Base-by-base conservation (phyloP, 108 stramenopile species). In the Fistulifera pelliculosa region DNA sequence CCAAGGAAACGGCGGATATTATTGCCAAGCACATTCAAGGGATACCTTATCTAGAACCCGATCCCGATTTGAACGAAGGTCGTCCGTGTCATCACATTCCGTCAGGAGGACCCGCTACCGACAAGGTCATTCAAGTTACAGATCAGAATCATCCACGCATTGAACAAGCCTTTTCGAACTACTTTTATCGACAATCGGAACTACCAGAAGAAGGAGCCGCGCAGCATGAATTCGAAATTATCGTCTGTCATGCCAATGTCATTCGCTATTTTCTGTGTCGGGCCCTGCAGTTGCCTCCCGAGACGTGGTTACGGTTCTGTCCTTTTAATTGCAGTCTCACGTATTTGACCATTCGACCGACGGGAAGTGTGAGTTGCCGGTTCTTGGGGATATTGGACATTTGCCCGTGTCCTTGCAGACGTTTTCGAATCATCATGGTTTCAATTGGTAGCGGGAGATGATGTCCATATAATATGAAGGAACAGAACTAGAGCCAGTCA, bases 221-320 rank as follows among this genome's bases (percentile, higher is more conserved):
- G 38, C 64, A 79, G 17, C 90, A 96, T 61, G 87, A 94, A 62
- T 93, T 91, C 65, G 91, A 93, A 65, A 81, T 96, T 47, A 81
- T 96, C 41, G 89, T 96, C 10, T 89, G 95, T 50, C 95, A 96
- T 54, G 95, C 83, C 56, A 96, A 94, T 54, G 93, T 96, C n/a
- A 96, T 96, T 72, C 88, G 95, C 8, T 96, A 94, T 71, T 90
- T 94, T 58, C 69, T 92, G 21, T 81, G 89, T 52, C 79, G 95
- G 1, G 95, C 95, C 2, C 57, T 96, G 51, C 95, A 96, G 58
- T 47, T 96, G 3, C 92, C 92, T 58, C 93, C 92, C 0, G 91
- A 93, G 60, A 90, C 90, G 19, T 96, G 92, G 92, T 68, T 94
- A 13, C 74, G 95, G 28, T 66, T 87, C 19, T 88, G 90, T 49